Percentiles rank a stretch among this genome's conserved stretches.
Evolutionary conservation across 495 filamentous ascomycete genomes (phyloP).

Genomic region (Tuber melanosporum): DNA sequence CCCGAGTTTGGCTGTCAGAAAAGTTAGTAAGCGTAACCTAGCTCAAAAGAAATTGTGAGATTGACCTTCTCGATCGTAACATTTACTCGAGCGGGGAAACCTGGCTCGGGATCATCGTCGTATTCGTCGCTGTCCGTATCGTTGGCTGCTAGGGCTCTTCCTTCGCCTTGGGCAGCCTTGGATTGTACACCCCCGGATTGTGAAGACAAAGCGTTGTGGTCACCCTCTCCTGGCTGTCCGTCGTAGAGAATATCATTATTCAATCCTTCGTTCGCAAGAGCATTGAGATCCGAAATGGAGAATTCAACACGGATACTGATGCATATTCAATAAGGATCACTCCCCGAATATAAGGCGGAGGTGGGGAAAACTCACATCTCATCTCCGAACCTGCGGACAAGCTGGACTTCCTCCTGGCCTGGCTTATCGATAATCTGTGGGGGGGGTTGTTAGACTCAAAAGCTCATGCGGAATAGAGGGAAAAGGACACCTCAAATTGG

Average conservation of each 20-base stretch:
- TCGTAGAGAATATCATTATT: conserved; percentile 45
- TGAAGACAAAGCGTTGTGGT: conserved; percentile 42
- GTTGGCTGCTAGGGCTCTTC: conserved; percentile 13
- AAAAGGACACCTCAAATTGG: conserved; percentile 49
- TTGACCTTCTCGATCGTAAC: conserved; percentile 77
- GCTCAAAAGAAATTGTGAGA: conserved; percentile 2
- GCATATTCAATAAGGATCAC: conserved; percentile 22
- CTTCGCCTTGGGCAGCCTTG: conserved; percentile 50
- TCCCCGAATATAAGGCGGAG: background rate
- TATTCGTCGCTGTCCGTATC: conserved; percentile 42
- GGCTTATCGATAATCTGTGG: conserved; percentile 63
- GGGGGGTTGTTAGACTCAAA: background rate
- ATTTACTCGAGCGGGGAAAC: conserved; percentile 76
- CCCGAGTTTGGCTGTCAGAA: conserved; percentile 49
- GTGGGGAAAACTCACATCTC: conserved; percentile 60
- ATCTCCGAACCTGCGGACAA: conserved; percentile 75
- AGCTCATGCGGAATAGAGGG: background rate
- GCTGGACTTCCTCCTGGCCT: conserved; percentile 78
- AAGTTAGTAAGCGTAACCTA: conserved; percentile 13
- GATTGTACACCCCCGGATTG: conserved; percentile 52
- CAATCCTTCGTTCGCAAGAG: conserved; percentile 55
- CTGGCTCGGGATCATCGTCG: conserved; percentile 49
- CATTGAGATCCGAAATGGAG: conserved; percentile 84
- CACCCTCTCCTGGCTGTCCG: conserved; percentile 32
- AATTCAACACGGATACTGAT: conserved; percentile 84